Evolutionary conservation across 352 stramenopile species (phyloP), one percentile per base, ranked within the genome.

Genomic region (Phytophthora capsici): DNA sequence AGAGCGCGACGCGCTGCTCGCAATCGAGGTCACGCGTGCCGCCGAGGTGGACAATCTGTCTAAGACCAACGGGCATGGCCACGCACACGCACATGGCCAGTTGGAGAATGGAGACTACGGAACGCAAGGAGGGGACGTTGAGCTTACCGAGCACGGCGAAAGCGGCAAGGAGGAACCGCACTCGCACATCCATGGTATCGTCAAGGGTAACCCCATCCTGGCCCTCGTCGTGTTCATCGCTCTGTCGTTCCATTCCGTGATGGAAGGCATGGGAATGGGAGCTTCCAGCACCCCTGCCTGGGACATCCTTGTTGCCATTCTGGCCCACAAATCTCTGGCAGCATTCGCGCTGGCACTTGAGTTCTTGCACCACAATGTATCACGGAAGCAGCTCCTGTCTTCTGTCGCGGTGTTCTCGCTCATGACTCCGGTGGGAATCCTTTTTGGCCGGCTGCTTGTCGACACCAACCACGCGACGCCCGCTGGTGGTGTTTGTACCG

Each of bases 231-330:
- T 95, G n/a, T 91, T 93, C 60, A 62, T 81, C 12, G 86, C 86
- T 30, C 68, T 95, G 30, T 95, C 86, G 3, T 93, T 95, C 69
- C 86, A 95, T 63, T 95, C 86, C 12, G 64, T 93, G 22, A 91
- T 95, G 84, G 86, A 95, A 69, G 86, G 86, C 38, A 90, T 95
- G 75, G 86, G 84, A 57, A 80, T 95, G 37, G 86, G 86, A 17
- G 86, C 86, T 1, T 76, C 84, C 4, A 80, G 63, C 45, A 65
- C 66, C 19, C 72, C 74, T 2, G 82, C 83, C 1, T 95, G 84
- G 86, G 84, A 91, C 51, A 91, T 95, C 38, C 68, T 95, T 0
- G 51, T 91, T 9, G 86, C 86, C 14, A 85, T 95, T 44, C 58
- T 93, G n/a, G 86, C 86, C 17, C 86, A 95, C 82, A 95, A 95